phyloP scores from a whole-genome alignment of 768 basidiomycete genomes.

The Polyporus arcularius region DNA sequence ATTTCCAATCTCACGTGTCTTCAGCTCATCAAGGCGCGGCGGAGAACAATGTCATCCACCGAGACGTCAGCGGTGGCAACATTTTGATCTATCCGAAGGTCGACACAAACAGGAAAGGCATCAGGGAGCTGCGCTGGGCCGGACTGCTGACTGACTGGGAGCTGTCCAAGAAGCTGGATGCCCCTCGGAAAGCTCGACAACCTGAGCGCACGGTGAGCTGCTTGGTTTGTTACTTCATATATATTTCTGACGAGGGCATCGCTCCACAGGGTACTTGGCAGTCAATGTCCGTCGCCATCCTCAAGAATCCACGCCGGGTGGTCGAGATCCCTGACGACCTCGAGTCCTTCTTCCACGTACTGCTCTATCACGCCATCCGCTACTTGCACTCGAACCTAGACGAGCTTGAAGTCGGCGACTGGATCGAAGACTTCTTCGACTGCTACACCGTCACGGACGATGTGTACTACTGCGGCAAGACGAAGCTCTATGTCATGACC shows the following conservation, averaged over 20 bases:
- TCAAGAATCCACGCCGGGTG: background rate
- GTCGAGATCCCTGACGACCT: background rate
- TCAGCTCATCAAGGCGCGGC: background rate
- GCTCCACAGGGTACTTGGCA: background rate
- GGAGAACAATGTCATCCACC: background rate
- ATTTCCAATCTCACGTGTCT: too few relatives aligned
- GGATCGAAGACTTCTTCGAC: too few relatives aligned
- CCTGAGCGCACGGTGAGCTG: background rate
- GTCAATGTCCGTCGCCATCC: background rate
- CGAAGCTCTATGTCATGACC: too few relatives aligned
- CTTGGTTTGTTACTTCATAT: background rate
- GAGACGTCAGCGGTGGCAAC: constrained; percentile 13
- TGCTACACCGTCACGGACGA: background rate
- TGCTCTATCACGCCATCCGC: background rate
- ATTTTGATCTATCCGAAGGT: constrained; percentile 7
- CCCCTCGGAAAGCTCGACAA: background rate
- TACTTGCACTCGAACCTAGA: background rate
- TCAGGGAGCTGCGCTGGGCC: background rate
- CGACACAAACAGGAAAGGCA: background rate
- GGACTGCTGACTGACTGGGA: constrained; percentile 11
- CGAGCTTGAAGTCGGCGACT: too few relatives aligned
- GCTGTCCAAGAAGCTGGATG: background rate
- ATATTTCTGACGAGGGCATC: background rate
- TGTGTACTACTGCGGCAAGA: too few relatives aligned
- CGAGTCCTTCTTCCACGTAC: background rate